Evolutionary conservation across 2,329 filamentous ascomycete species (phyloP).

Genomic region (Paecilomyces sp.): DNA sequence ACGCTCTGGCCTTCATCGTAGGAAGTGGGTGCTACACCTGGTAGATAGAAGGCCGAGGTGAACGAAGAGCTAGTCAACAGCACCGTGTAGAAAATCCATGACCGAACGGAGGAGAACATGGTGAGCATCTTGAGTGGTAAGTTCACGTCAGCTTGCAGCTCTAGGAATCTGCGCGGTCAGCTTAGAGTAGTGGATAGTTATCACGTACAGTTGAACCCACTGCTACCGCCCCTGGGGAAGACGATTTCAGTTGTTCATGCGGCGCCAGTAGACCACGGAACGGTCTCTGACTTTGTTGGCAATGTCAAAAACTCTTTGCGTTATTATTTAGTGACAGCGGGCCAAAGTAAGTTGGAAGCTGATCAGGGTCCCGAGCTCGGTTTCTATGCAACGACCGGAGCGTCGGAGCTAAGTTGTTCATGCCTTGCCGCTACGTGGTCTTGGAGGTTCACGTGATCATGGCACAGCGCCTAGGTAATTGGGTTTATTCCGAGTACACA

Average conservation of each 20-base stretch:
- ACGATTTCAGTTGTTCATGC: background rate
- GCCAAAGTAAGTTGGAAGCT: background rate
- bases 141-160: background rate
- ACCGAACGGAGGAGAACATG: background rate
- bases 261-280: background rate
- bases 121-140: background rate
- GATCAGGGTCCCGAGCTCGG: background rate
- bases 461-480: background rate
- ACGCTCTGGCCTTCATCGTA: slow-evolving; percentile 76
- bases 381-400: background rate
- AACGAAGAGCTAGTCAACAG: slow-evolving; percentile 10
- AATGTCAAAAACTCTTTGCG: background rate
- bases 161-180: background rate
- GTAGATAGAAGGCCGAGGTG: slow-evolving; percentile 80
- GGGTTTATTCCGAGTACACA: background rate
- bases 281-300: background rate
- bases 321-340: background rate
- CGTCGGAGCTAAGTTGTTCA: background rate
- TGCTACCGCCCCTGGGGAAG: background rate
- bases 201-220: background rate
- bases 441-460: background rate
- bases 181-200: background rate
- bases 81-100: background rate
- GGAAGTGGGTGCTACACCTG: slow-evolving; percentile 87
- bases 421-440: background rate